phyloP scores from a whole-genome alignment of 1,284 basidiomycete genomes.

The Malassezia japonica region DNA sequence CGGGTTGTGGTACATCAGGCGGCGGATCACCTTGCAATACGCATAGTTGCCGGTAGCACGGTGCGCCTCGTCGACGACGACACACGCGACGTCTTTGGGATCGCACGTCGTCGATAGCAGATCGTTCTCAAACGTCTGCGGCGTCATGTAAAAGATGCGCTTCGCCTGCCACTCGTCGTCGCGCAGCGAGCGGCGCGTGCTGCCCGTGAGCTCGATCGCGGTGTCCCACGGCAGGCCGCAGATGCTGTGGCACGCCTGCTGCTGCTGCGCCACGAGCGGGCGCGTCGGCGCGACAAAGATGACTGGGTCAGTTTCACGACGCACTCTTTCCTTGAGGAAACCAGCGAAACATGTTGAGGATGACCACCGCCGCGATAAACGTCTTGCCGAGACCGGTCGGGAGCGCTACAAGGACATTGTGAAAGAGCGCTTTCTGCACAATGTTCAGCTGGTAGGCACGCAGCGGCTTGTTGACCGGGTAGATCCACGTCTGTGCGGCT shows the following conservation, averaged over 20 bases:
- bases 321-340: slow-evolving; percentile 38
- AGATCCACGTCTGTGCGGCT: slow-evolving; percentile 80
- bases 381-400: slow-evolving; percentile 97
- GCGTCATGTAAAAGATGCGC: slow-evolving; percentile 94
- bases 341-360: slow-evolving; percentile 54
- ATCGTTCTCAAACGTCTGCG: slow-evolving; percentile 89
- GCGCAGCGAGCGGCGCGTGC: slow-evolving; percentile 23
- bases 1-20: slow-evolving; percentile 83
- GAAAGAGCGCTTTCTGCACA: slow-evolving; percentile 68
- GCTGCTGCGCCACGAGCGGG: slow-evolving; percentile 80
- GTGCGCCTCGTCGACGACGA: slow-evolving; percentile 92
- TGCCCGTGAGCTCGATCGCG: slow-evolving; percentile 77
- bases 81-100: slow-evolving; percentile 64
- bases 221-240: slow-evolving; percentile 86
- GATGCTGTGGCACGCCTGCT: slow-evolving; percentile 78
- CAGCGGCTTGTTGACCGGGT: slow-evolving; percentile 76
- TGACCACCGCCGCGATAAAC: slow-evolving; percentile 91
- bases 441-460: slow-evolving; percentile 95
- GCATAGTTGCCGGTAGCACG: slow-evolving; percentile 85
- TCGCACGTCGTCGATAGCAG: slow-evolving; percentile 66
- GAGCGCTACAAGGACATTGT: slow-evolving; percentile 81
- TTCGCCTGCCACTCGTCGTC: slow-evolving; percentile 62
- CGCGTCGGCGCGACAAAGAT: slow-evolving; percentile 93
- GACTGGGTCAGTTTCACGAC: slow-evolving; percentile 67
- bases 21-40: slow-evolving; percentile 79